Evolutionary conservation across 306 rosid species (phyloP).

Genomic region (Sesbania bispinosa): DNA sequence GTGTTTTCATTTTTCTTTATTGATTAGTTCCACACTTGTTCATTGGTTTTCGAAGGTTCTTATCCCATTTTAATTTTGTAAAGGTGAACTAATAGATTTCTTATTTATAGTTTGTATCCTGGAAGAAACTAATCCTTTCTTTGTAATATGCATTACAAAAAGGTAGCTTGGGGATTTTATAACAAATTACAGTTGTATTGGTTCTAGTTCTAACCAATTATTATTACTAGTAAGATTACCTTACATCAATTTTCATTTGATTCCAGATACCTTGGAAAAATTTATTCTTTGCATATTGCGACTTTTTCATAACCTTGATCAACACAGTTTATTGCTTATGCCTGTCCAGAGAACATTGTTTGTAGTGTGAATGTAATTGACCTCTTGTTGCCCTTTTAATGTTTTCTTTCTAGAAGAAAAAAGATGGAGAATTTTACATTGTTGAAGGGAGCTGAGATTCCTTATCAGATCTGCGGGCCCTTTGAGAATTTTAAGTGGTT

Average conservation of each 20-base stretch:
- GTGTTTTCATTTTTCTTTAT: background rate
- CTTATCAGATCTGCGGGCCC: background rate
- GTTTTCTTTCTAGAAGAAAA: background rate
- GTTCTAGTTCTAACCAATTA: background rate
- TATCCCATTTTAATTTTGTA: background rate
- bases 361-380: background rate
- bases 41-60: background rate
- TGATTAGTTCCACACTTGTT: background rate
- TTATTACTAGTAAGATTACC: background rate
- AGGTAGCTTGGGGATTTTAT: background rate
- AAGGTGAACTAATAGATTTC: background rate
- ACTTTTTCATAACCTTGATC: background rate
- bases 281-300: background rate
- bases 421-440: background rate
- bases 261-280: background rate
- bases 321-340: background rate
- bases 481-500: background rate
- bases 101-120: background rate
- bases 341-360: background rate
- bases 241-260: background rate
- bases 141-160: background rate
- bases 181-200: background rate
- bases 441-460: slow-evolving; percentile 3
- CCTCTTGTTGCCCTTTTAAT: background rate
- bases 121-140: background rate